Conservation (phyloP, 129 eudicot genomes). For the Kitagawia praeruptora region DNA sequence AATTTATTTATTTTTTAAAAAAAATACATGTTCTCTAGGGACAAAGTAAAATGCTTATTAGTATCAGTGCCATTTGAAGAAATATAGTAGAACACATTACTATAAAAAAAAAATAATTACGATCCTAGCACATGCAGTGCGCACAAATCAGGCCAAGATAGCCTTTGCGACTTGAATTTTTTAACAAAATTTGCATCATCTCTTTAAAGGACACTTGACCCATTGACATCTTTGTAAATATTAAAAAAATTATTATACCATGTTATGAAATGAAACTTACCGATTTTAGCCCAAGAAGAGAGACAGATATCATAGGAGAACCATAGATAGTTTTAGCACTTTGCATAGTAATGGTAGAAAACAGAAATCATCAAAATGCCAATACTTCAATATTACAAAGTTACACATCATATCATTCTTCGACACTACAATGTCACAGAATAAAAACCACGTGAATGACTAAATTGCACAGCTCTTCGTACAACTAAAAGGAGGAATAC, state of each 20-base stretch:
- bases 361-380: background rate
- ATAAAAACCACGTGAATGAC: background rate
- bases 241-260: background rate
- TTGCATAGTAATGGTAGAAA: background rate
- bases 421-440: background rate
- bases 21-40: too few relatives aligned
- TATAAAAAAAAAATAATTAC: background rate
- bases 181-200: background rate
- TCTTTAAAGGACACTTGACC: background rate
- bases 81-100: background rate
- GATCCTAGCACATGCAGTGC: background rate
- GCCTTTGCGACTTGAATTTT: background rate
- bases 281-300: background rate
- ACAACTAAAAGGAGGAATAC: constrained; percentile 21
- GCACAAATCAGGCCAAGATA: background rate
- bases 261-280: background rate
- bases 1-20: too few relatives aligned
- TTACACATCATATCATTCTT: background rate
- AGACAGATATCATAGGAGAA: background rate
- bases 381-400: background rate
- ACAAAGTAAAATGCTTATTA: too few relatives aligned
- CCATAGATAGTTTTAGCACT: background rate
- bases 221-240: background rate
- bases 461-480: background rate
- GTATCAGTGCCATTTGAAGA: too few relatives aligned